Conservation (phyloP, 768 basidiomycete species). For the Butyriboletus loyo region DNA sequence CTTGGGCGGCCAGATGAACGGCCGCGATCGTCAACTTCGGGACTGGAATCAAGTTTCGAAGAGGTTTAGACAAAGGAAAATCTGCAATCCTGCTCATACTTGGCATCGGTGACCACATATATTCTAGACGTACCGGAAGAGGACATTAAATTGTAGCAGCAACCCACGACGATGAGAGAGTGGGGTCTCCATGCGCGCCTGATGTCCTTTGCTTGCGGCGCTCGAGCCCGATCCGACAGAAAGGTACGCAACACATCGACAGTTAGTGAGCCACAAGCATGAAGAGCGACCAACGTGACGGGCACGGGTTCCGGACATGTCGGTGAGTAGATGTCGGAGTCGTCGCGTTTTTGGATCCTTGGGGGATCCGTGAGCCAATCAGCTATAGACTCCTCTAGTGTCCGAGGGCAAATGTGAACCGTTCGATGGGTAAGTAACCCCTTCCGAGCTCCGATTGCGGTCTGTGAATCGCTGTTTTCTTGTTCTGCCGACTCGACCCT, state of each 20-base stretch:
- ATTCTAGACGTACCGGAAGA: slow-evolving; percentile 38
- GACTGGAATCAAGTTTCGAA: slow-evolving; percentile 14
- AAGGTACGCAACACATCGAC: slow-evolving; percentile 61
- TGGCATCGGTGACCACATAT: neutral
- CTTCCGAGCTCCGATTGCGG: neutral
- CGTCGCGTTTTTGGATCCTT: neutral
- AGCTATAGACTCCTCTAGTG: slow-evolving; percentile 45
- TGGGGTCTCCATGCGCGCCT: slow-evolving; percentile 45
- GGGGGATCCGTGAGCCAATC: slow-evolving; percentile 46
- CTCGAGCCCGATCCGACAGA: slow-evolving; percentile 26
- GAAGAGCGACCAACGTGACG: slow-evolving; percentile 64
- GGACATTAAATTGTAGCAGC: slow-evolving; percentile 74
- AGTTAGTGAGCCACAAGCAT: slow-evolving; percentile 75
- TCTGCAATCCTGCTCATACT: slow-evolving; percentile 34
- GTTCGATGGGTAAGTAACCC: slow-evolving; percentile 55
- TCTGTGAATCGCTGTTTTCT: neutral
- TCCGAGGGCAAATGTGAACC: slow-evolving; percentile 48
- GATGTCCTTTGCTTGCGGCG: slow-evolving; percentile 1
- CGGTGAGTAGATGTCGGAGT: neutral
- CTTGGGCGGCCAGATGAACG: slow-evolving; percentile 69
- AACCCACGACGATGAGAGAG: slow-evolving; percentile 64
- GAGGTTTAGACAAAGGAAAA: slow-evolving; percentile 48
- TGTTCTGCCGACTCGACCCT: neutral
- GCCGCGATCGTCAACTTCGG: slow-evolving; percentile 37
- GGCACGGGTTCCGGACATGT: slow-evolving; percentile 30